Evolutionary conservation across 164 flowering plant genomes (phyloP), one percentile per base, ranked within the genome.

Genomic region (Cinnamomum chago): DNA sequence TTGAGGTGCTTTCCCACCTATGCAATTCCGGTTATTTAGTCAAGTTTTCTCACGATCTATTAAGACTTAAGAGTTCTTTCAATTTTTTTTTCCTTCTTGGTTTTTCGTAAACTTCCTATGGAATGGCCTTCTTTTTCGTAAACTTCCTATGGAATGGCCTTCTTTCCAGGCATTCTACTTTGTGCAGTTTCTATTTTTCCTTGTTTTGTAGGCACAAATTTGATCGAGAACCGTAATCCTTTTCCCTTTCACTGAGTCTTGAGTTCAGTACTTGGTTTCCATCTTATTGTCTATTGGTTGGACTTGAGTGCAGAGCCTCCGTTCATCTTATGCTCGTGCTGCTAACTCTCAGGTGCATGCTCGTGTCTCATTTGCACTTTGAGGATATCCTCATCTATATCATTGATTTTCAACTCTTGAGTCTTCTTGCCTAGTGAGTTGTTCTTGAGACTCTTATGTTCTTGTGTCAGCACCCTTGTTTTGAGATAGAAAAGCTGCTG

Each of bases 231-330:
- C 65, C 72, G 68, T 47, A 40, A 50, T 10, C 64, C 50, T 14
- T 68, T 77, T 47, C 68, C 40, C 51, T 69, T 72, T n/a, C 68
- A 2, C 68, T 62, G 17, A 11, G 72, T 58, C 67, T 35, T 58
- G 35, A 74, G 70, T 66, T 71, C 40, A 67, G 67, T 55, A 22
- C 66, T 74, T 58, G 22, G n/a, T 70, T 40, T 62, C 65, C 30
- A 23, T 67, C 68, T 75, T 78, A 50, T 75, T 71, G n/a, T 74
- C 50, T 74, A 58, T 35, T 76, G 76, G 68, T 76, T 76, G 77
- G 75, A 71, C 67, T 79, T 70, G 74, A 70, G 77, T 67, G 70
- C 72, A 74, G 79, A 67, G 67, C 62, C 27, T 71, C 24, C 72
- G 74, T 50, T 66, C 71, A 50, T 73, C 77, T 64, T 76, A 70